Evolutionary conservation across 2,329 filamentous ascomycete species (phyloP), one percentile per base, ranked within the genome.

Genomic region (Aspergillus alliaceus): DNA sequence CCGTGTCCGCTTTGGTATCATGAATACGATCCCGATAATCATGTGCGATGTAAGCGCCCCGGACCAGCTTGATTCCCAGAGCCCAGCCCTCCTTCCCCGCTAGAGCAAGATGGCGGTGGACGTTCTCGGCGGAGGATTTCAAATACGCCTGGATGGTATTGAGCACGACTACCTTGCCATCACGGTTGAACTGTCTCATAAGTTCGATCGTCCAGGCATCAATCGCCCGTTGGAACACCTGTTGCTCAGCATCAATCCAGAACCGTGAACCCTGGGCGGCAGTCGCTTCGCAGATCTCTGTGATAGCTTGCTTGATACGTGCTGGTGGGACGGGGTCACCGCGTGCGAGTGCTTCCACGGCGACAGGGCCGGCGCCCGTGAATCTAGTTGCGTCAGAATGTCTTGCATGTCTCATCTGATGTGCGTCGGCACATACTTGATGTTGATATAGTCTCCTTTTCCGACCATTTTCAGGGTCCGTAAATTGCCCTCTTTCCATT

Each of bases 171-270:
- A 69, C 61, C 1, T 34, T 46, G 6, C 66, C 68, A 27, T 68
- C 58, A 0, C 54, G 62, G 60, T 81, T 81, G 63, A 75, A 77
- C 31, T 67, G 69, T 4, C 77, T 66, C 79, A 80, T 80, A 4
- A 81, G 61, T 25, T 76, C 72, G 29, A 79, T 72, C 1, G 78
- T 77, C 78, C 77, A 80, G 6, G 60, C 54, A 53, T 80, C 78
- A 53, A 81, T 80, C 3, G 72, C 65, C 1, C 64, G 53, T 61
- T 82, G 79, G 11, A 80, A 67, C 7, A 71, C 64, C 61, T 79
- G 74, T 55, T 80, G 78, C 61, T 82, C 79, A 1, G 79, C 77
- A 58, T 81, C 79, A 42, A 81, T 71, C 72, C 76, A 78, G n/a
- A 81, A 67, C 2, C 76, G 66, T 35, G 70, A 72, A 12, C 68